phyloP scores from a whole-genome alignment of 1,139 yeast species.

The Debaryomyces sp. region DNA sequence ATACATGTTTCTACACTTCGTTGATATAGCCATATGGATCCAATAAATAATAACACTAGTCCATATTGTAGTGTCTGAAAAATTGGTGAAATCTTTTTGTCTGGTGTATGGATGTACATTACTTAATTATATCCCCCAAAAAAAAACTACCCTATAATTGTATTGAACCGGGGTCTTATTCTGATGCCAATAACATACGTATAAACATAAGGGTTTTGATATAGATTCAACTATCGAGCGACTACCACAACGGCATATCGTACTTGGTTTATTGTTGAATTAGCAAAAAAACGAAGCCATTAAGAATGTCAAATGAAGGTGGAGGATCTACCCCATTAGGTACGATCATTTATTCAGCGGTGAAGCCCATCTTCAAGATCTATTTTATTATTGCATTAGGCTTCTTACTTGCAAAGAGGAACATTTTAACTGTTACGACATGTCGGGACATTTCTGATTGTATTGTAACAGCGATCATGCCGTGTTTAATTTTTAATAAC shows the following conservation, averaged over 20 bases:
- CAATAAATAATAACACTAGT: not conserved
- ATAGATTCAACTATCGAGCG: not conserved
- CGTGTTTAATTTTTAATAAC: slow-evolving; percentile 78
- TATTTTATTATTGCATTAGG: slow-evolving; percentile 77
- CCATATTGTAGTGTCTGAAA: not conserved
- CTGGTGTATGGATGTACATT: not conserved
- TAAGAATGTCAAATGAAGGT: slow-evolving; percentile 1
- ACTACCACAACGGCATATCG: not conserved
- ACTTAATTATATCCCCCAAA: not conserved
- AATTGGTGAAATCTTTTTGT: not conserved
- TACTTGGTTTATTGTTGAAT: not conserved
- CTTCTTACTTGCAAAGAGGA: slow-evolving; percentile 61
- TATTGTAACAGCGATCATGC: slow-evolving; percentile 72
- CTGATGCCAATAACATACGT: not conserved
- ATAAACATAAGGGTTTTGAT: not conserved
- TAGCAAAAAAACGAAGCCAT: not conserved
- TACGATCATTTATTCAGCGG: slow-evolving; percentile 72
- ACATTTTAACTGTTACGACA: slow-evolving; percentile 72
- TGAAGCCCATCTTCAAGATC: slow-evolving; percentile 86
- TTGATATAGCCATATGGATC: not conserved
- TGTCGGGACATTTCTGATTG: slow-evolving; percentile 73
- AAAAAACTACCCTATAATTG: not conserved
- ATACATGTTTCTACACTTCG: not conserved
- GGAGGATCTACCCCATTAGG: slow-evolving; percentile 44
- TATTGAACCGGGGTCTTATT: not conserved